A percentile compares a stretch with the other conserved stretches of the same genome.
Evolutionary conservation across 2,329 filamentous ascomycete species (phyloP).

Genomic region (Exophiala oligosperma): DNA sequence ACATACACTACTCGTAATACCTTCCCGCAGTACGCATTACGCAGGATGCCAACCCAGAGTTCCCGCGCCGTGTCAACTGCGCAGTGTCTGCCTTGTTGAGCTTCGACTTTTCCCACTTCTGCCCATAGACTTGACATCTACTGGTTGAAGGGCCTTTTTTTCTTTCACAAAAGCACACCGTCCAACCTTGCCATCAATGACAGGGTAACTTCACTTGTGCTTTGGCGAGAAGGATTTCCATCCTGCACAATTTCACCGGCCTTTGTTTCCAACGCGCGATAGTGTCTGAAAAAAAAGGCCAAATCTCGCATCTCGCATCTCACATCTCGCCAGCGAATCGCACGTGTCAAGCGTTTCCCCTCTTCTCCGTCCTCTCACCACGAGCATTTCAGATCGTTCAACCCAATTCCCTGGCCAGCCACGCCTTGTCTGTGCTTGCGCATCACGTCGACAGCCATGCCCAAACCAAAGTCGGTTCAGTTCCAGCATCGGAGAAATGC

Average conservation of each 20-base stretch:
- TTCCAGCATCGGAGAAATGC: conserved; percentile 51
- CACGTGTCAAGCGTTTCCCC: conserved; percentile 19
- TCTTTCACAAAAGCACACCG: no score
- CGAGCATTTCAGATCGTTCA: conserved; percentile 3
- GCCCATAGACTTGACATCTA: no score
- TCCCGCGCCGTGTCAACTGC: no score
- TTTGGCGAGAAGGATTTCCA: neutral
- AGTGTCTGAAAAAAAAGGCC: neutral
- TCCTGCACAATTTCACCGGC: neutral
- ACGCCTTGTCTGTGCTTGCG: conserved; percentile 32
- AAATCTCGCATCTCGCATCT: neutral
- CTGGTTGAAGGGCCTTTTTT: no score
- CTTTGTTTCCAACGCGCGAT: neutral
- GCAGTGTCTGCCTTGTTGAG: no score
- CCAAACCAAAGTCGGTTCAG: conserved; percentile 58
- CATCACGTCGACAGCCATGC: conserved; percentile 50
- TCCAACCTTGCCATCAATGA: no score
- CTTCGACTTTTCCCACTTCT: no score
- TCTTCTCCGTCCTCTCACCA: conserved; percentile 7
- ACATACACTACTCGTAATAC: no score
- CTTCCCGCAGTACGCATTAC: no score
- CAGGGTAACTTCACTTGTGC: no score
- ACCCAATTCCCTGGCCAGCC: neutral
- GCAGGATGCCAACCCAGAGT: no score
- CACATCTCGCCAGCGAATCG: neutral